Evolutionary conservation across 768 basidiomycete genomes (phyloP).

Genomic region (Cystobasidium onofrii): DNA sequence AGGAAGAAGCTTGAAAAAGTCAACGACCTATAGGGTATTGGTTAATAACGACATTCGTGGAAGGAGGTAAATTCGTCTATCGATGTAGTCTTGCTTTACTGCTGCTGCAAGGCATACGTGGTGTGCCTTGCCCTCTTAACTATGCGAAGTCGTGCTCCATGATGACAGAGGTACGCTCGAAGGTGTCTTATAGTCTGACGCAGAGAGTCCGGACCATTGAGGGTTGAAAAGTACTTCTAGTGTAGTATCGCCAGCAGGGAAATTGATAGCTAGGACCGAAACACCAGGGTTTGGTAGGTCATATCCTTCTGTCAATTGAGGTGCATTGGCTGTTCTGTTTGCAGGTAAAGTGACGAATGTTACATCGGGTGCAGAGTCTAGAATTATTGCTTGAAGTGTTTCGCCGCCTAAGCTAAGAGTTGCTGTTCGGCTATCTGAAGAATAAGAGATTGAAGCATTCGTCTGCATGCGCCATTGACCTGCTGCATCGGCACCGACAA

Average conservation of each 20-base stretch:
- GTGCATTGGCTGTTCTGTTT: slow-evolving; percentile 20
- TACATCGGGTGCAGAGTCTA: slow-evolving; percentile 63
- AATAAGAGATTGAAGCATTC: slow-evolving; percentile 66
- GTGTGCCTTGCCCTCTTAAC: neutral
- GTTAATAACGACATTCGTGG: too few species aligned
- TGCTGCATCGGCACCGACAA: slow-evolving; percentile 53
- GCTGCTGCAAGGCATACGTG: too few species aligned
- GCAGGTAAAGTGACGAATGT: slow-evolving; percentile 49
- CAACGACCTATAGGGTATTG: too few species aligned
- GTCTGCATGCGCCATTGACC: slow-evolving; percentile 53
- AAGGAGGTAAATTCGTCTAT: too few species aligned
- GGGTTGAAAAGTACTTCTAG: slow-evolving; percentile 85
- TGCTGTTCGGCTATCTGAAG: slow-evolving; percentile 57
- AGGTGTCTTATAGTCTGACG: slow-evolving; percentile 61
- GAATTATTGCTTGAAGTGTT: slow-evolving; percentile 58
- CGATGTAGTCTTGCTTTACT: too few species aligned
- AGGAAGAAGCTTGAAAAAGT: neutral
- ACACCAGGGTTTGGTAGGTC: slow-evolving; percentile 59
- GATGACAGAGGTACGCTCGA: slow-evolving; percentile 59
- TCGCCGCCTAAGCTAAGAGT: slow-evolving; percentile 65
- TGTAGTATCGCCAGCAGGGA: slow-evolving; percentile 57
- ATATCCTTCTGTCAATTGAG: neutral
- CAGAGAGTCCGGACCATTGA: slow-evolving; percentile 57
- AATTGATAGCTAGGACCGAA: slow-evolving; percentile 64
- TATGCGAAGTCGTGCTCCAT: slow-evolving; percentile 58